A percentile compares a stretch with the other conserved stretches of the same genome.
Evolutionary conservation across 2,329 filamentous ascomycete genomes (phyloP).

Genomic region (Cercospora sojina): DNA sequence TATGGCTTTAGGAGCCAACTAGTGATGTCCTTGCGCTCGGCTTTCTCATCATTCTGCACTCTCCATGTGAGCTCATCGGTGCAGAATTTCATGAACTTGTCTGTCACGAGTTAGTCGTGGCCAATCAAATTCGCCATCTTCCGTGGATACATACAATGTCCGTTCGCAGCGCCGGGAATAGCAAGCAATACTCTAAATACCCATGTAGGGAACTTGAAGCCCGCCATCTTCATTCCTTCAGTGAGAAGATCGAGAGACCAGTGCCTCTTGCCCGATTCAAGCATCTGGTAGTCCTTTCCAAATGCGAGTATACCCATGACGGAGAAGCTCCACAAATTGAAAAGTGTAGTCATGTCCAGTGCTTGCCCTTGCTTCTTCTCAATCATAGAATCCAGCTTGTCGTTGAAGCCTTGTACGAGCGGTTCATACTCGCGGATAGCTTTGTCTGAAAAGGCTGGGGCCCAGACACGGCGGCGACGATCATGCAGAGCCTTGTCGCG

Average conservation of each 20-base stretch:
- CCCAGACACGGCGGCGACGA: slow-evolving; percentile 44
- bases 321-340: slow-evolving; percentile 48
- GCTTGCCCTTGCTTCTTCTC: slow-evolving; percentile 26
- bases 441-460: slow-evolving; percentile 44
- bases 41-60: slow-evolving; percentile 30
- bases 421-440: slow-evolving; percentile 45
- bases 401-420: slow-evolving; percentile 39
- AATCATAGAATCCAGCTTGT: slow-evolving; percentile 39
- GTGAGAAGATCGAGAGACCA: slow-evolving; percentile 42
- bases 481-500: slow-evolving; percentile 43
- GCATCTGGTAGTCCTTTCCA: slow-evolving; percentile 44
- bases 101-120: background rate
- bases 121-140: background rate
- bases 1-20: slow-evolving; percentile 36
- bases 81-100: slow-evolving; percentile 42
- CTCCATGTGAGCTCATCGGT: slow-evolving; percentile 36
- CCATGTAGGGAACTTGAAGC: slow-evolving; percentile 36
- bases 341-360: slow-evolving; percentile 43
- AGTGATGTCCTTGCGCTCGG: slow-evolving; percentile 28
- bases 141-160: slow-evolving; percentile 27
- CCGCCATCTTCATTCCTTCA: slow-evolving; percentile 34
- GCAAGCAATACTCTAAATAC: slow-evolving; percentile 35
- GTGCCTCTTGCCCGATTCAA: slow-evolving; percentile 38
- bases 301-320: slow-evolving; percentile 48
- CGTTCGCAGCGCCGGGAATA: slow-evolving; percentile 38